phyloP scores from a whole-genome alignment of 192 early-diverging fungal genomes.

The Funneliformis mosseae region DNA sequence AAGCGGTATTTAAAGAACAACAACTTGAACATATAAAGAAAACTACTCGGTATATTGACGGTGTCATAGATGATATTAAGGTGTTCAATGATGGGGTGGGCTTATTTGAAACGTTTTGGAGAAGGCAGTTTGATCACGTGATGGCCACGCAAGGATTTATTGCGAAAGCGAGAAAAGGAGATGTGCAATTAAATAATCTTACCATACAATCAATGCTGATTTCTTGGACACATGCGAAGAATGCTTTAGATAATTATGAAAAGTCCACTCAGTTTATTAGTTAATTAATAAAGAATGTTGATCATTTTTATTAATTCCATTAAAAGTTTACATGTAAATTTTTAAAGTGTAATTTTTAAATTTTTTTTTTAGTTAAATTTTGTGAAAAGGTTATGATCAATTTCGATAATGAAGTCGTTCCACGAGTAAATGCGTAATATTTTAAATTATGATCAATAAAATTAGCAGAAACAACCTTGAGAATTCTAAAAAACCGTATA shows the following conservation, averaged over 20 bases:
- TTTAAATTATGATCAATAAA: no score
- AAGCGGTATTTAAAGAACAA: not conserved
- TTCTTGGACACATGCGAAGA: not conserved
- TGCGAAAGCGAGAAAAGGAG: not conserved
- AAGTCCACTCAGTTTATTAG: not conserved
- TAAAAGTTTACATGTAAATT: no score
- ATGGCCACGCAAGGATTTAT: not conserved
- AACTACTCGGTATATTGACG: not conserved
- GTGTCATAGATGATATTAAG: not conserved
- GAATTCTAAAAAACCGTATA: no score
- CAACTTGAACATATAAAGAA: not conserved
- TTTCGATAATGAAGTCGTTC: no score
- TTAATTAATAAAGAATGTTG: no score
- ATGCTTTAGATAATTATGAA: not conserved
- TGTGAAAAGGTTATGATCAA: no score
- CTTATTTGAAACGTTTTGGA: conserved; percentile 5
- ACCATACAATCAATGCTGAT: not conserved
- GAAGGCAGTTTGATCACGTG: not conserved
- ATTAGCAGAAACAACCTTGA: no score
- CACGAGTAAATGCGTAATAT: no score
- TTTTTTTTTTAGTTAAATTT: no score
- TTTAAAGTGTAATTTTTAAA: no score
- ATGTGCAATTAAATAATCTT: not conserved
- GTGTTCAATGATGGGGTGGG: not conserved
- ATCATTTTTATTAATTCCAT: no score